Evolutionary conservation across 2,329 filamentous ascomycete genomes (phyloP), one percentile per base, ranked within the genome.

Genomic region (Colletotrichum sp.): DNA sequence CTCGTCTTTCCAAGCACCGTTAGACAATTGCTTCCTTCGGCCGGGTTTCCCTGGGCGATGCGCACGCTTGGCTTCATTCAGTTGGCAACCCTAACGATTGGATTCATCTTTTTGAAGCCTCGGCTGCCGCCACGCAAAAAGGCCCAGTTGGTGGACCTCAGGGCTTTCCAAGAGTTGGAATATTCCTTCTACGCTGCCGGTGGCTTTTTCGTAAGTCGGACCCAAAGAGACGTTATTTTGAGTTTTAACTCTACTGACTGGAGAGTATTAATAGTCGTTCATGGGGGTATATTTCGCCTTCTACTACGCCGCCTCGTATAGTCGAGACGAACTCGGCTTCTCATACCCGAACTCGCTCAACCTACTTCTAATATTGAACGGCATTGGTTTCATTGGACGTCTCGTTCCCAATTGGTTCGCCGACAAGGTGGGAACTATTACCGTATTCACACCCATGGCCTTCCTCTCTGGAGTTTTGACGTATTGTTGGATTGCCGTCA

Each of bases 281-380:
- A 85, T 86, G 79, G 87, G 88, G 1, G 81, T 91, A 1, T 93
- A 92, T 78, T 89, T 92, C 72, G 87, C 87, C 10, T 92, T 91
- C 79, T 92, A 90, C 83, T 93, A 92, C 82, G 81, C 93, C 39
- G 84, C 88, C 0, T 85, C 88, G 0, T 92, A 87, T 81, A 86
- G 85, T 43, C 85, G 86, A 14, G 83, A 85, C 43, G 82, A 85
- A 12, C 82, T 89, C 36, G 79, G 81, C 6, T 76, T 92, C 7
- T 82, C 83, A 3, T 90, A 89, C 79, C 83, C 83, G 3, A 85
- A 87, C 55, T 88, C 91, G 10, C 88, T 94, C 63, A 89, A 93
- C 79, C 82, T 95, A 10, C 84, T 95, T n/a, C 86, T 94, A 28
- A 85, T 94, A 3, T 85, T 94, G 79, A 95, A 95, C 82, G 92